A percentile compares a stretch with the other conserved stretches of the same genome.
Conservation (phyloP, 495 filamentous ascomycete species). For the Penicillium canescens region DNA sequence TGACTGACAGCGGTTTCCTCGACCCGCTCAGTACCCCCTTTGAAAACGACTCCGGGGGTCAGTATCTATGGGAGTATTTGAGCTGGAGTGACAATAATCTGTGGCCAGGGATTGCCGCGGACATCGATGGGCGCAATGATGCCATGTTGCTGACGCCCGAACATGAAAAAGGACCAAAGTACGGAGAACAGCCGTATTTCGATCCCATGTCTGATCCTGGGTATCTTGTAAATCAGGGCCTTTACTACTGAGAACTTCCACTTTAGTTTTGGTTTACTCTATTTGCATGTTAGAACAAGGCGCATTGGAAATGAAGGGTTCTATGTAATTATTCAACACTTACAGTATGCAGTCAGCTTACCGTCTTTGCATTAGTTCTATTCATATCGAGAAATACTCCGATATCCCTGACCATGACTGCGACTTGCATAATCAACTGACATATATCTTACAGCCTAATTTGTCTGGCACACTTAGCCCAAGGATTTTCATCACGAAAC, state of each 20-base stretch:
- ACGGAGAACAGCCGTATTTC: constrained; percentile 27
- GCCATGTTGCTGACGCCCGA: constrained; percentile 27
- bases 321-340: neutral
- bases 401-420: too few relatives aligned
- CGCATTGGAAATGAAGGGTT: constrained; percentile 3
- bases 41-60: constrained; percentile 35
- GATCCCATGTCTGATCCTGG: constrained; percentile 26
- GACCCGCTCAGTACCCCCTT: constrained; percentile 30
- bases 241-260: constrained; percentile 19
- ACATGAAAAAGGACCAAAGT: constrained; percentile 34
- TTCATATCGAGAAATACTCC: too few relatives aligned
- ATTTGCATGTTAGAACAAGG: constrained; percentile 7
- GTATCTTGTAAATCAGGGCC: constrained; percentile 30
- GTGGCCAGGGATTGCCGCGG: constrained; percentile 31
- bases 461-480: too few relatives aligned
- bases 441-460: too few relatives aligned
- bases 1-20: constrained; percentile 25
- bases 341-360: too few relatives aligned
- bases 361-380: too few relatives aligned
- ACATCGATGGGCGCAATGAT: constrained; percentile 30
- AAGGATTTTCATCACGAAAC: too few relatives aligned
- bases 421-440: too few relatives aligned
- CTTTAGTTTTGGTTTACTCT: neutral
- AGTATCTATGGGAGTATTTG: constrained; percentile 46
- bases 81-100: constrained; percentile 43